These are phyloP conservation scores for Lactarius sanguifluus DNA, from an alignment of 768 basidiomycete genomes.

Conservation along the genomic window DNA sequence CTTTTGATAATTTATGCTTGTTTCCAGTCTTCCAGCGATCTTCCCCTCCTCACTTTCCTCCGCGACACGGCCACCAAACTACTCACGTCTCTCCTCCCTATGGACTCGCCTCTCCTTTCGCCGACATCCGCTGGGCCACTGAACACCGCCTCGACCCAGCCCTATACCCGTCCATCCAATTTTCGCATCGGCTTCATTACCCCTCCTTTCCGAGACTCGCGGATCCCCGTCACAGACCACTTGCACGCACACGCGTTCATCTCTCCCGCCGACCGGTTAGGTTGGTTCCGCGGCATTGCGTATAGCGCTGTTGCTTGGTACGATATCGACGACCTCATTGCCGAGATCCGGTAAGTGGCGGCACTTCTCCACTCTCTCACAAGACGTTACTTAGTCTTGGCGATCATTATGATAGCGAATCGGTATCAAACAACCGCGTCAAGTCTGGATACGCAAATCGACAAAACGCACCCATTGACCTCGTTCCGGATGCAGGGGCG, in stretches of 20 bases:
- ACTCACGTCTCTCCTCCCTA: conserved; percentile 47
- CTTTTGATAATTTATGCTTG: conserved; percentile 19
- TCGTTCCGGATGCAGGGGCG: conserved; percentile 69
- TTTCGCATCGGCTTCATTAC: conserved; percentile 78
- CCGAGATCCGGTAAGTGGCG: conserved; percentile 67
- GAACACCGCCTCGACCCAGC: conserved; percentile 30
- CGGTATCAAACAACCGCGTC: conserved; percentile 78
- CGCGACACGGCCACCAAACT: conserved; percentile 58
- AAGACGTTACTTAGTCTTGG: not conserved
- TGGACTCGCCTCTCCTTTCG: conserved; percentile 24
- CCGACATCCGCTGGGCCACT: conserved; percentile 21
- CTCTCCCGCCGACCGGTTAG: conserved; percentile 58
- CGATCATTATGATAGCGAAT: conserved; percentile 51
- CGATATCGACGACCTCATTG: conserved; percentile 72
- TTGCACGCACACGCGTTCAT: conserved; percentile 77
- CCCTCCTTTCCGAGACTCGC: conserved; percentile 71
- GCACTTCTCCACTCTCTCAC: conserved; percentile 9
- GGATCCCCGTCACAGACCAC: conserved; percentile 78
- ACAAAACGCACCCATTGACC: conserved; percentile 62
- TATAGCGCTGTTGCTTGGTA: conserved; percentile 75
- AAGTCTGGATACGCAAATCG: conserved; percentile 71
- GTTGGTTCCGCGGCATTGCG: conserved; percentile 71
- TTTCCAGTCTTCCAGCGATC: conserved; percentile 66
- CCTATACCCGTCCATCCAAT: conserved; percentile 34
- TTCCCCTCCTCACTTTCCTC: conserved; percentile 66